Evolutionary conservation across 73 alveolate species (phyloP).

Genomic region (Strombidium stylifer): DNA sequence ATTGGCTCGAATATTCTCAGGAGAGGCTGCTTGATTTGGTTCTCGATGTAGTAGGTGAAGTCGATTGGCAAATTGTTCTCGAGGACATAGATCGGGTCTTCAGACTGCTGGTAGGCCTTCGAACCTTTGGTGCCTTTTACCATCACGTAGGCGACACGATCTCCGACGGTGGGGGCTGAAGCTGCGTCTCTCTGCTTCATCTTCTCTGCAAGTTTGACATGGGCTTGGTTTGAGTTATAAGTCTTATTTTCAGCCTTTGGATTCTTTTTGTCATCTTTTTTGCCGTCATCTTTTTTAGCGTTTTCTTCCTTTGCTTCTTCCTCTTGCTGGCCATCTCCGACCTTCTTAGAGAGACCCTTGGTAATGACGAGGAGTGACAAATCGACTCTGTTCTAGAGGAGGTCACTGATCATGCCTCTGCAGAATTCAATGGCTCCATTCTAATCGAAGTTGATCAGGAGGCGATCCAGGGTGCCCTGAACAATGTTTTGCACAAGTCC

Average conservation of each 20-base stretch:
- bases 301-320: not conserved
- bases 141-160: slow-evolving; percentile 95
- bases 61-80: slow-evolving; percentile 98
- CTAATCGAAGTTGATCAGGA: slow-evolving; percentile 78
- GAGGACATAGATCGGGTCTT: slow-evolving; percentile 99
- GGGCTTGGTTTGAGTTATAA: slow-evolving; percentile 96
- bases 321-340: no score
- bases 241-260: slow-evolving; percentile 35
- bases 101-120: slow-evolving; percentile 95
- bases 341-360: slow-evolving; percentile 82
- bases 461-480: slow-evolving; percentile 65
- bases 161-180: slow-evolving; percentile 98
- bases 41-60: slow-evolving; percentile 94
- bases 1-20: slow-evolving; percentile 93
- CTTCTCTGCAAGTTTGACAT: slow-evolving; percentile 98
- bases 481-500: slow-evolving; percentile 85
- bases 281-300: not conserved
- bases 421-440: slow-evolving; percentile 80
- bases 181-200: slow-evolving; percentile 94
- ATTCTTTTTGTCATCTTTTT: slow-evolving; percentile 12
- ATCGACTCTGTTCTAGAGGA: slow-evolving; percentile 97
- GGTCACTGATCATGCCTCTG: slow-evolving; percentile 92
- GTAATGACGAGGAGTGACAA: slow-evolving; percentile 93
- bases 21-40: slow-evolving; percentile 97
- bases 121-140: slow-evolving; percentile 94